Base-by-base conservation (phyloP, 2,329 filamentous ascomycete species). In the Botrytis tulipae region DNA sequence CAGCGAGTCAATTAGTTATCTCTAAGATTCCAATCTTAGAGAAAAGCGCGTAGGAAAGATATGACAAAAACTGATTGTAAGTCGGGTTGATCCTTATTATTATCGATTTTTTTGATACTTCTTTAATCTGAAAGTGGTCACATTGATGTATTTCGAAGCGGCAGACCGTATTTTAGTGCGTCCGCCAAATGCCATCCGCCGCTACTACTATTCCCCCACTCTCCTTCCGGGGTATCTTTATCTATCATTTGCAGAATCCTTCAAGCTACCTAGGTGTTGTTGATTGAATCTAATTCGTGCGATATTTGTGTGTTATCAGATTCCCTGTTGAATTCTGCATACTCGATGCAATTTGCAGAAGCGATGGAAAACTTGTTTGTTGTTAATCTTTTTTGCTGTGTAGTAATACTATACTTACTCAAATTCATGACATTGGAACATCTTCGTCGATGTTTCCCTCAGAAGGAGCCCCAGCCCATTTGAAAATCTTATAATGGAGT, bases 401-500 rank as follows among this genome's bases (percentile, higher is more conserved):
- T n/a, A 2, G 54, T 12, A 32, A 25, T 57, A 57, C 25, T 44
- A 6, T 60, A 29, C 37, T 69, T 29, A 35, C 42, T 66, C n/a
- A 10, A 14, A 69, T 57, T 76, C 73, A 77, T 57, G 76, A 76
- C 78, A 79, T 80, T 3, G 76, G 70, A 9, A 76, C 71, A 71
- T 80, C 78, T 25, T 77, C 74, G 71, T 77, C 76, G 16, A 18
- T 35, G 3, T 32, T 54, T 22, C 67, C 65, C 9, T 62, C 18
- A 29, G 66, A 25, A 1, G 67, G 22, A 40, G 40, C 60, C 22
- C 20, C 40, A 9, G 57, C 42, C 35, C 78, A 74, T 40, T 74
- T 78, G 32, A 80, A 76, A 40, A 81, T 76, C 66, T 78, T 79
- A 61, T 81, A 81, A 35, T 78, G 76, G 59, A 78, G 32, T 37